Base-by-base conservation (phyloP, 805 yeast genomes). In the Metschnikowia drakensbergensis region DNA sequence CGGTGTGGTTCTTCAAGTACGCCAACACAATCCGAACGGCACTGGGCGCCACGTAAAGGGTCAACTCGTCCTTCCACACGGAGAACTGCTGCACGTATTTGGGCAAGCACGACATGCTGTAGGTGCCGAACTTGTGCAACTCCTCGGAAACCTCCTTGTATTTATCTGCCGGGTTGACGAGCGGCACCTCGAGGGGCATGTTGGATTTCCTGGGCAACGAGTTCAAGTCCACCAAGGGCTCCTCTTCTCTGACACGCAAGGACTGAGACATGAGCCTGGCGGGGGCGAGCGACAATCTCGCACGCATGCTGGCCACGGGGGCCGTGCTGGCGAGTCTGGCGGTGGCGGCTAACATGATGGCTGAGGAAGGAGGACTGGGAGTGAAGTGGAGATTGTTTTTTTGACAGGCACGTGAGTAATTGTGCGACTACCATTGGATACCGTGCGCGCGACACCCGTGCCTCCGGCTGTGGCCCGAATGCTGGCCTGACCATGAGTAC, bases 61-160 rank as follows among this genome's bases (percentile, higher is more conserved):
- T 79, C 65, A 88, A 79, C 69, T 88, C 96, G 64, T 88, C 95
- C 68, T 88, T 88, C 96, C 96, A 88, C 42, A 88, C 96, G 5
- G 88, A 75, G 60, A 87, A 88, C 65, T 85, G 85, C 71, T 88
- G 95, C 53, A 88, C 77, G 62, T 72, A 86, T 67, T 87, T 88
- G 42, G 96, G 96, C 70, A 88, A 63, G 54, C 87, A 80, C 6
- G 88, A 77, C 77, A 85, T 84, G 55, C 88, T 65, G 63, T 88
- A 88, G 48, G 80, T 77, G 27, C 96, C 96, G 66, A 86, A 88
- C 68, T 82, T 81, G 72, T 86, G 95, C 53, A 88, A 75, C 56
- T 85, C 88, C 62, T 83, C 91, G 46, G 68, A 66, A 51, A 79
- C 82, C 55, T 79, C 86, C 60, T 72, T 72, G 69, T 82, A 86